Conservation (phyloP, 148 eudicot genomes). For the Polygonum maritimum region DNA sequence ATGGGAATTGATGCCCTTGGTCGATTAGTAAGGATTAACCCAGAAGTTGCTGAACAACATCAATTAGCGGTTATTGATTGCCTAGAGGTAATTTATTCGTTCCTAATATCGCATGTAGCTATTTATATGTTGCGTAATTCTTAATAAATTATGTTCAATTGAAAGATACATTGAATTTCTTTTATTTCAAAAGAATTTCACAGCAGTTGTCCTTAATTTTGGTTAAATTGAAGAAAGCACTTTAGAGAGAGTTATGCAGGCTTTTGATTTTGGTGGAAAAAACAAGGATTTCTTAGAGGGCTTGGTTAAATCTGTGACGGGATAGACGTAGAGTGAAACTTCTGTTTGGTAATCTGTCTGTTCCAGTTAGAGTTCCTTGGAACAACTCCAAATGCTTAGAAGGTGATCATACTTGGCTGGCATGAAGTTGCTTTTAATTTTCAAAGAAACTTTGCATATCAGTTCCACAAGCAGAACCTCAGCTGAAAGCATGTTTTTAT, state of each 20-base stretch:
- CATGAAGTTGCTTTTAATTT: background rate
- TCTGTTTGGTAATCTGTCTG: background rate
- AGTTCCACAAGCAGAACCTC: background rate
- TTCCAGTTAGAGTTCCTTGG: background rate
- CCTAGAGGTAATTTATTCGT: conserved; percentile 64
- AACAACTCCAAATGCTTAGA: background rate
- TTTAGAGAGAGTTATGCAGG: background rate
- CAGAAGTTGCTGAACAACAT: conserved; percentile 96
- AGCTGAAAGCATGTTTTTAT: background rate
- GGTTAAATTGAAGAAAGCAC: background rate
- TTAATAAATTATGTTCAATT: background rate
- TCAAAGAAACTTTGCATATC: background rate
- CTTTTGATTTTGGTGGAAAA: background rate
- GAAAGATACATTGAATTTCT: background rate
- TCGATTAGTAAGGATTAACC: conserved; percentile 79
- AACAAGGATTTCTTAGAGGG: background rate
- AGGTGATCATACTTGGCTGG: background rate
- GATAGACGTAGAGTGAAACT: background rate
- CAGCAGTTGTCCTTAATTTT: background rate
- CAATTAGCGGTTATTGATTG: conserved; percentile 97
- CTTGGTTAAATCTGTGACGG: background rate
- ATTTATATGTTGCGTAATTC: background rate
- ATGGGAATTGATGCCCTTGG: conserved; percentile 98
- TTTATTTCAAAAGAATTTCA: background rate
- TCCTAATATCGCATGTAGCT: background rate